These are phyloP conservation scores for Aspergillus fumigatus DNA, from an alignment of 2,329 filamentous ascomycete species.

Conservation along the genomic window DNA sequence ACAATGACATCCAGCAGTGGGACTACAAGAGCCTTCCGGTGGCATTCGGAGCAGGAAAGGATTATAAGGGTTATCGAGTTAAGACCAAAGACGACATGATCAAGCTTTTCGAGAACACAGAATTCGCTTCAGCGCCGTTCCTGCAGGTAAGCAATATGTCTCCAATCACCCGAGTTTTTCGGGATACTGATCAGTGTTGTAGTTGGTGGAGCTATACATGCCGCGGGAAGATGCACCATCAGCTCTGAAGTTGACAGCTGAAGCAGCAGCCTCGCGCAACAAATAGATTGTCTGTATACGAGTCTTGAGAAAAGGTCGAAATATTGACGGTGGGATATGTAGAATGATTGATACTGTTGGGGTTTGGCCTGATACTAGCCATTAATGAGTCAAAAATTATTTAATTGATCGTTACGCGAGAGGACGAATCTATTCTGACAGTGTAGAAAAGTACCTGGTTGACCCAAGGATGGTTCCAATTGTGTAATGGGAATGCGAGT, in stretches of 20 bases:
- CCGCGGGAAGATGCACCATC: conserved; percentile 71
- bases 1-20: conserved; percentile 80
- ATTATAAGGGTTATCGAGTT: conserved; percentile 60
- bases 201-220: conserved; percentile 81
- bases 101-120: conserved; percentile 57
- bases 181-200: conserved; percentile 35
- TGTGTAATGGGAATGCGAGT: neutral
- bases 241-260: conserved; percentile 64
- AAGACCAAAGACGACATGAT: conserved; percentile 67
- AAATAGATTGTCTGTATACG: conserved; percentile 11
- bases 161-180: neutral
- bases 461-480: neutral
- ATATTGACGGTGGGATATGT: neutral
- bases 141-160: conserved; percentile 36
- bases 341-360: neutral
- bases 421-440: neutral
- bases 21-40: conserved; percentile 63
- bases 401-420: neutral
- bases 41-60: conserved; percentile 61
- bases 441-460: neutral
- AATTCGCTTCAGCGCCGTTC: conserved; percentile 54
- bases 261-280: conserved; percentile 67
- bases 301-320: neutral
- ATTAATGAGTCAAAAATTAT: neutral
- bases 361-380: neutral